Evolutionary conservation across 345 rosid species (phyloP).

Genomic region (Acer campestre): DNA sequence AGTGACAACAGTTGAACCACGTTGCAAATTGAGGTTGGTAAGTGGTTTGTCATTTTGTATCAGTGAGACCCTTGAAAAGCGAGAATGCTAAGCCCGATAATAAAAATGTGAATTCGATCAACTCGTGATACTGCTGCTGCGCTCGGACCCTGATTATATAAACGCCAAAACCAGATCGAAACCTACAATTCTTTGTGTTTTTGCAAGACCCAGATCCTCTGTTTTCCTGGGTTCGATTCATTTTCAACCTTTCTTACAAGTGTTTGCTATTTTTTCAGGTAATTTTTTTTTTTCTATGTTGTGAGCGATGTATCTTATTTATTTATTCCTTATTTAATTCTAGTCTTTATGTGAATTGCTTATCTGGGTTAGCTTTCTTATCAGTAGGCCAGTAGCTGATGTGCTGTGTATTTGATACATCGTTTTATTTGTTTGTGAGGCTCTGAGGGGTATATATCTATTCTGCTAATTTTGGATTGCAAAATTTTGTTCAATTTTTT

Average conservation of each 20-base stretch:
- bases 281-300: not conserved
- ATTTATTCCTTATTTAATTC: not conserved
- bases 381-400: not conserved
- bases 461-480: not conserved
- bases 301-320: not conserved
- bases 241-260: conserved; percentile 4
- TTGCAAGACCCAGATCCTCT: not conserved
- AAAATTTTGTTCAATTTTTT: not conserved
- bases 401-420: not conserved
- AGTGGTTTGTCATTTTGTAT: not conserved
- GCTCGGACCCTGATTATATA: not conserved
- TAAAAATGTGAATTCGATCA: not conserved
- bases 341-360: not conserved
- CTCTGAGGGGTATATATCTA: not conserved
- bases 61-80: not conserved
- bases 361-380: not conserved
- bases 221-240: not conserved
- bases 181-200: not conserved
- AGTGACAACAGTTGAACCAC: too few species aligned
- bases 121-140: not conserved
- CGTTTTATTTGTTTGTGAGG: not conserved
- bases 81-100: not conserved
- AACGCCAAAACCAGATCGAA: not conserved
- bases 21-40: not conserved
- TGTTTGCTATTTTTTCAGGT: conserved; percentile 4